Conservation (phyloP, 768 basidiomycete species). For the Gloeophyllum trabeum region DNA sequence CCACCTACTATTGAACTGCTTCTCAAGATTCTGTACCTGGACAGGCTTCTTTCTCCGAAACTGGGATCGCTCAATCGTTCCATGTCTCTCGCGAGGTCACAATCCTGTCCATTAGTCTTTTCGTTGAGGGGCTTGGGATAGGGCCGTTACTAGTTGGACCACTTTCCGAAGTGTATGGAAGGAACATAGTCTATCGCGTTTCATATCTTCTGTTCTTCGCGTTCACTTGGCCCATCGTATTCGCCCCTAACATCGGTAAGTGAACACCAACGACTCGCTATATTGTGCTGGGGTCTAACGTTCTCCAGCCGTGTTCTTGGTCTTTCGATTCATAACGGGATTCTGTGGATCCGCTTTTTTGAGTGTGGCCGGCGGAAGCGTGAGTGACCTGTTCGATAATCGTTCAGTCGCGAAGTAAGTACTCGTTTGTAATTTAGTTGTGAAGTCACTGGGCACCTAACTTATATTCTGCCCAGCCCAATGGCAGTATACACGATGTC, state of each 20-base stretch:
- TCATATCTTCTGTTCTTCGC: constrained; percentile 53
- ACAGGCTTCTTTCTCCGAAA: constrained; percentile 55
- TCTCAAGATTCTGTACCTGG: neutral
- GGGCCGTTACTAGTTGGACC: constrained; percentile 25
- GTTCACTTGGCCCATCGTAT: constrained; percentile 63
- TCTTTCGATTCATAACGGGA: constrained; percentile 49
- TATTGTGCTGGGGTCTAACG: neutral
- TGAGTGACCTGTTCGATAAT: constrained; percentile 47
- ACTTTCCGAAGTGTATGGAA: constrained; percentile 44
- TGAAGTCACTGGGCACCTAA: no score
- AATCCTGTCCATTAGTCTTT: constrained; percentile 35
- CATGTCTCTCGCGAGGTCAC: constrained; percentile 42
- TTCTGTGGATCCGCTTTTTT: constrained; percentile 46
- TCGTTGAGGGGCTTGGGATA: constrained; percentile 25
- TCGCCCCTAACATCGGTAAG: constrained; percentile 55
- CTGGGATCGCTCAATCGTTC: constrained; percentile 38
- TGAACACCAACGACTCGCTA: constrained; percentile 2
- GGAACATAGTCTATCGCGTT: constrained; percentile 48
- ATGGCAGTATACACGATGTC: constrained; percentile 45
- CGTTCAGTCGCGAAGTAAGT: constrained; percentile 48
- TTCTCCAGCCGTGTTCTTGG: constrained; percentile 43
- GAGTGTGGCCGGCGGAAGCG: constrained; percentile 49
- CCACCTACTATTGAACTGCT: neutral
- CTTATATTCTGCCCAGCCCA: constrained; percentile 21
- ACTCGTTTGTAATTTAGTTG: neutral